Evolutionary conservation across 2,329 filamentous ascomycete species (phyloP), one percentile per base, ranked within the genome.

Genomic region (Verticillium zaregamsianum): DNA sequence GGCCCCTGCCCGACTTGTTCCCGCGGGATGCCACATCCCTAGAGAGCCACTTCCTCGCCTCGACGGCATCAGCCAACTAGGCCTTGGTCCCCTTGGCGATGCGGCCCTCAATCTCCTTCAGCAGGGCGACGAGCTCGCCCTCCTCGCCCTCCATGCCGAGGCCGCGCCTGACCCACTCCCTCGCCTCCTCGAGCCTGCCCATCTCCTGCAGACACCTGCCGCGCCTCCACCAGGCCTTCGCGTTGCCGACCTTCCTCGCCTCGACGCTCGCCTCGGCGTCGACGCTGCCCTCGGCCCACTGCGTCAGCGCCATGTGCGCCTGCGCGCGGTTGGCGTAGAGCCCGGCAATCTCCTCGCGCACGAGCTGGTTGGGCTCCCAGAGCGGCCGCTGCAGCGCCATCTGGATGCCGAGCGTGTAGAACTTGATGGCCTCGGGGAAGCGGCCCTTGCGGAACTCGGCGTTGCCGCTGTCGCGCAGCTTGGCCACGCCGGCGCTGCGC

Each of bases 151-250:
- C 93, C 73, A 93, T 88, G 80, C 97, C 94, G 62, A 97, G 75
- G 0, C 87, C 93, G 71, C 86, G 83, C 66, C 83, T 84, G 49
- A 97, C 83, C 87, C 93, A 96, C 65, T 89, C 87, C 69, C 82
- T 82, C 1, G 93, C 93, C 85, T 98, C 94, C 61, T 91, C 87
- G 70, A 91, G 78, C 64, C 94, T 77, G 1, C 90, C 90, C 95
- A 98, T 98, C 86, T 99, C 95, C 67, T 90, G 77, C 72, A 98
- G 76, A 72, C 92, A 96, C 79, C 87, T 88, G 11, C 91, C 95
- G 64, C 91, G 82, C 64, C 95, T 83, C 89, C 92, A 97, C 92
- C 94, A 98, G 0, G 89, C 93, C 86, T 98, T 98, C 1, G 91
- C 88, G 75, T 99, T 98, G 45, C 90, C 93, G 52, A 89, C 84